Percentiles rank a stretch among this genome's conserved stretches.
Evolutionary conservation across 345 rosid genomes (phyloP).

Genomic region (Capsella bursapastoris): DNA sequence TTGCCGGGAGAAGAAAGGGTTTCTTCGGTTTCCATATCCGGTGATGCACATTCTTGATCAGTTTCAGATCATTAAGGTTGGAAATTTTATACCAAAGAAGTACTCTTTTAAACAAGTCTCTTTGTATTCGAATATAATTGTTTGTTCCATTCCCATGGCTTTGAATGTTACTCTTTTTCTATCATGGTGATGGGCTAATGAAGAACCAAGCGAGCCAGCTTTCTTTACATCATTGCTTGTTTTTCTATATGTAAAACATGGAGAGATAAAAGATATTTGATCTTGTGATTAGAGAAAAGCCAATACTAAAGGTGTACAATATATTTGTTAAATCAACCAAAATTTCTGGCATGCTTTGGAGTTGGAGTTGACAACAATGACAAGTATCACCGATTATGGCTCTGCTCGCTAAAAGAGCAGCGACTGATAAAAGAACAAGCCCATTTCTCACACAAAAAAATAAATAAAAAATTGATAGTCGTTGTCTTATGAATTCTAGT

Average conservation of each 20-base stretch:
- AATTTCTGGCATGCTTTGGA: not conserved
- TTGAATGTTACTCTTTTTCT: no score
- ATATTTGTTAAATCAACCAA: not conserved
- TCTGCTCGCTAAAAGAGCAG: no score
- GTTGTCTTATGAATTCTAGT: not conserved
- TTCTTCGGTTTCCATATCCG: constrained; percentile 45
- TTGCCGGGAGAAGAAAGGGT: constrained; percentile 65
- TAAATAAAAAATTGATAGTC: no score
- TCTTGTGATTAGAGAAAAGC: not conserved
- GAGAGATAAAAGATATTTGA: not conserved
- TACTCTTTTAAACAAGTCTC: not conserved
- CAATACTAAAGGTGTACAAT: not conserved
- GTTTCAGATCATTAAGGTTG: not conserved
- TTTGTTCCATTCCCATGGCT: not conserved
- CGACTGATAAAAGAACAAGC: no score
- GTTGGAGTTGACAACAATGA: no score
- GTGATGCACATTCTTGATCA: constrained; percentile 21
- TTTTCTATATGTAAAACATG: not conserved
- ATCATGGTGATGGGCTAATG: not conserved
- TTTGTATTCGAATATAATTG: constrained; percentile 8
- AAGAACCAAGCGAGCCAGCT: not conserved
- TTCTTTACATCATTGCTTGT: no score
- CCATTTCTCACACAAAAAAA: no score
- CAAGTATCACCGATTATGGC: no score
- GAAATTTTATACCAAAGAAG: not conserved